Evolutionary conservation across 305 asterid species (phyloP), one percentile per base, ranked within the genome.

Genomic region (Withania somnifera): DNA sequence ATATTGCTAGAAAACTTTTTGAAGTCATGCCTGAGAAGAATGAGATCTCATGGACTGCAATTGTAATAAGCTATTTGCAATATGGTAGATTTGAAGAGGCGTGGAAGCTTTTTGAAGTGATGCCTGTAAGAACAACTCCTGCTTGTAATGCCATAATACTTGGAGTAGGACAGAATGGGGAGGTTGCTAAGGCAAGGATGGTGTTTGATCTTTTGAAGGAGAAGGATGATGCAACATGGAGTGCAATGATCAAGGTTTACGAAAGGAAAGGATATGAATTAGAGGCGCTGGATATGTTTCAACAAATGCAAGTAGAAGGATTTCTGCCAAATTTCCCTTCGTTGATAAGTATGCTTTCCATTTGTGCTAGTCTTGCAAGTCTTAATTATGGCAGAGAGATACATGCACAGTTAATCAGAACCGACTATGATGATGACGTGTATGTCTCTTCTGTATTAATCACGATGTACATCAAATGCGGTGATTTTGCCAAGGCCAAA

Each of bases 21-120:
- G 85, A 82, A 53, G 85, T 82, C 76, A 82, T 82, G 85, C 85
- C 85, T 40, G 82, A 82, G 64, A 82, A 82, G 66, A 75, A 82
- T 76, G 85, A 82, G 85, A 51, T 82, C 60, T 82, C 85, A 30
- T 82, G 85, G 85, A 82, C 85, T 40, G 82, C 85, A 30, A 82
- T 82, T 53, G 22, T 82, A 14, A 30, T 82, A 60, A 79, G 85
- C 42, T 75, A 60, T 40, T 56, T 79, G 66, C 85, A 82, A 8
- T 40, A 60, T 34, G 85, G 85, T 54, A 64, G 82, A 30, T 57
- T 82, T 58, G 82, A 82, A 60, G 85, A 82, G 50, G 85, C 82
- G 8, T 73, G 61, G 69, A 61, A 82, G 52, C 60, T 82, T 42
- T 82, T 82, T 4, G 63, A 76, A 40, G 52, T 32, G 4, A 82